These are phyloP conservation scores for Penstemon newberryi DNA, from an alignment of 257 asterid genomes.

Conservation along the genomic window DNA sequence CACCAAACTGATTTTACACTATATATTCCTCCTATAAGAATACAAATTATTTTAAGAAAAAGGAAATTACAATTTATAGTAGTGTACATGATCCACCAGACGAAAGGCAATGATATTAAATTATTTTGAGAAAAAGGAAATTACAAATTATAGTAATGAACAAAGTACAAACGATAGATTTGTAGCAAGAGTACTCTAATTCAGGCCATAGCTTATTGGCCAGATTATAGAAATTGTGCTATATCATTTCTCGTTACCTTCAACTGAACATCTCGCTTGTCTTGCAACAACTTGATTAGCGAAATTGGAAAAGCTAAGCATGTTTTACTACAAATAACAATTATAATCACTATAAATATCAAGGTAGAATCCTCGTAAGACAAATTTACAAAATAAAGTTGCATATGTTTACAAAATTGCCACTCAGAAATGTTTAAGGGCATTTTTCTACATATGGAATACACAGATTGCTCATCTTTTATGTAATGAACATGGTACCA, in stretches of 20 bases:
- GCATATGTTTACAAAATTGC: not conserved
- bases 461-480: not conserved
- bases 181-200: slow-evolving; percentile 57
- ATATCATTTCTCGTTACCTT: slow-evolving; percentile 87
- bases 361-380: not conserved
- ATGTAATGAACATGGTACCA: too few relatives aligned
- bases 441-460: slow-evolving; percentile 1
- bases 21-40: too few relatives aligned
- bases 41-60: too few relatives aligned
- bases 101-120: too few relatives aligned
- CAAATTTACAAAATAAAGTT: not conserved
- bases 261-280: slow-evolving; percentile 79
- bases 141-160: not conserved
- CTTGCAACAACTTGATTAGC: slow-evolving; percentile 85
- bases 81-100: too few relatives aligned
- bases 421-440: not conserved
- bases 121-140: not conserved
- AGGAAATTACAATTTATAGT: too few relatives aligned
- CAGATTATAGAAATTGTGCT: slow-evolving; percentile 83
- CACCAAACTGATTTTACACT: too few relatives aligned
- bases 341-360: slow-evolving; percentile 7
- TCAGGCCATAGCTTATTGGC: slow-evolving; percentile 89
- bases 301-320: slow-evolving; percentile 82
- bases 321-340: slow-evolving; percentile 68
- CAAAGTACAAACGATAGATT: slow-evolving; percentile 9